A percentile compares a stretch with the other conserved stretches of the same genome.
phyloP scores from a whole-genome alignment of 352 stramenopile species.

The Phytophthora pistaciae region DNA sequence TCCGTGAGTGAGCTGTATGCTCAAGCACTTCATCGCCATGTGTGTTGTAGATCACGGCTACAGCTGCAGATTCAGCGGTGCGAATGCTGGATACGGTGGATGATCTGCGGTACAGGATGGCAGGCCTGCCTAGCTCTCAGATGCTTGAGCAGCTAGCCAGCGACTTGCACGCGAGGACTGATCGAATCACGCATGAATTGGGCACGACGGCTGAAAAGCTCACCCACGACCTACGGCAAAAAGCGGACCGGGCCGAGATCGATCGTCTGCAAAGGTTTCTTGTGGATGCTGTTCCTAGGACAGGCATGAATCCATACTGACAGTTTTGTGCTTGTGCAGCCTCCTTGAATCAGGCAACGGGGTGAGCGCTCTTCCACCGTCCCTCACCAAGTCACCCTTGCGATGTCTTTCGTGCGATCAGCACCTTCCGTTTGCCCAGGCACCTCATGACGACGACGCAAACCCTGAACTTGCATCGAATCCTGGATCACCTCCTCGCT shows the following conservation, averaged over 20 bases:
- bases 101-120: constrained; percentile 57
- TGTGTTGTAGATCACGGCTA: constrained; percentile 37
- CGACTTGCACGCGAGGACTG: constrained; percentile 49
- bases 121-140: constrained; percentile 53
- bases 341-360: constrained; percentile 40
- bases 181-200: constrained; percentile 34
- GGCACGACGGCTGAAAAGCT: constrained; percentile 26
- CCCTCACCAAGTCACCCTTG: constrained; percentile 62
- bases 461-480: constrained; percentile 11
- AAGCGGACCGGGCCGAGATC: constrained; percentile 70
- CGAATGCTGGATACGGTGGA: constrained; percentile 61
- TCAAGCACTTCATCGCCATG: constrained; percentile 12
- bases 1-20: not conserved
- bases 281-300: not conserved
- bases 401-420: constrained; percentile 75
- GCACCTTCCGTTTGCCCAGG: constrained; percentile 42
- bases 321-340: constrained; percentile 13
- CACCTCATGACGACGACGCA: constrained; percentile 14
- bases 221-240: constrained; percentile 29
- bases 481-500: constrained; percentile 27
- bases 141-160: constrained; percentile 53
- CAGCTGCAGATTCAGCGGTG: constrained; percentile 46
- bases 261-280: constrained; percentile 45
- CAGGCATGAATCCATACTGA: not conserved
- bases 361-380: constrained; percentile 24